phyloP scores from a whole-genome alignment of 441 rosid genomes.

The Jatropha podagrica region DNA sequence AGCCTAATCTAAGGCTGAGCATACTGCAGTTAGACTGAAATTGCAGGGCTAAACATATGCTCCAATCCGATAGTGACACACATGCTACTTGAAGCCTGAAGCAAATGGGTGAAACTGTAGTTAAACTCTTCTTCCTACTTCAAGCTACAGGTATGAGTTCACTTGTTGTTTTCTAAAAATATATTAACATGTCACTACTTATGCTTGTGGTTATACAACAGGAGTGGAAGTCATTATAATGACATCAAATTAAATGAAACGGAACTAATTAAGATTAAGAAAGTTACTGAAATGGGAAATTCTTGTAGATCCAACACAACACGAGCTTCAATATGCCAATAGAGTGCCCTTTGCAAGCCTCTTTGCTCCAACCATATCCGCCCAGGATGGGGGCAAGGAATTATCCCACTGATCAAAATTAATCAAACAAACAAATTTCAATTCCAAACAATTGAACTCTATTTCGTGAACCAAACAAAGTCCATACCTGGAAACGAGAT shows the following conservation, averaged over 20 bases:
- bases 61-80: no score
- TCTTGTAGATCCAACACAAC: conserved; percentile 95
- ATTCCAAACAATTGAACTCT: background rate
- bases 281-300: conserved; percentile 54
- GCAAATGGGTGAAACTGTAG: no score
- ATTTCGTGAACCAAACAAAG: background rate
- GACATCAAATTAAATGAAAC: background rate
- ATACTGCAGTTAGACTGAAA: no score
- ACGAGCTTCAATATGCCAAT: conserved; percentile 99
- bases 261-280: background rate
- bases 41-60: no score
- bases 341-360: conserved; percentile 88
- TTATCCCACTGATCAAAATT: conserved; percentile 56
- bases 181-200: no score
- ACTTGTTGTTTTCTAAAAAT: background rate
- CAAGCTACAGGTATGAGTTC: no score
- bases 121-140: no score
- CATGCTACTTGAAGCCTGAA: no score
- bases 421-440: background rate
- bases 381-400: conserved; percentile 94
- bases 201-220: no score
- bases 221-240: background rate
- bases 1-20: no score
- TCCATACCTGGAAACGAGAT: conserved; percentile 75
- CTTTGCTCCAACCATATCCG: conserved; percentile 97